Evolutionary conservation across 768 basidiomycete species (phyloP).

Genomic region (Boletus coccyginus): DNA sequence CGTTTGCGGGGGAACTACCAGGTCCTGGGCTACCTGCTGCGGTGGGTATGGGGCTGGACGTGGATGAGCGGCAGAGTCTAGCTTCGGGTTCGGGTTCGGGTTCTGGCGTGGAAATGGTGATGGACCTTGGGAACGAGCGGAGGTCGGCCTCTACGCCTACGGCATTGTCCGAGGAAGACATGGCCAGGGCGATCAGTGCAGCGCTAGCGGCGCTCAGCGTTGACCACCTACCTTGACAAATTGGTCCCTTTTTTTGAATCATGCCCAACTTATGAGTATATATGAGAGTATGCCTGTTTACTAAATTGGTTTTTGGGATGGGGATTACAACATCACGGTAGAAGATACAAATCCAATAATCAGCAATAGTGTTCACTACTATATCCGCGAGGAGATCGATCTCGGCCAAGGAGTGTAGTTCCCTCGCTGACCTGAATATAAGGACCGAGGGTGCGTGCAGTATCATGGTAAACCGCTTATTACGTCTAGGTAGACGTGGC

Average conservation of each 20-base stretch:
- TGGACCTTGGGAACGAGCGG: background rate
- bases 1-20: background rate
- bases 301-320: no score
- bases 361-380: background rate
- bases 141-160: background rate
- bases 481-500: constrained; percentile 3
- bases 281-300: background rate
- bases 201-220: constrained; percentile 19
- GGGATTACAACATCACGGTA: background rate
- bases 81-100: background rate
- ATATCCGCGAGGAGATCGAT: background rate
- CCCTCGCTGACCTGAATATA: no score
- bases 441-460: no score
- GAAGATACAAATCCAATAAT: background rate
- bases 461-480: background rate
- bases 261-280: background rate
- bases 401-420: no score
- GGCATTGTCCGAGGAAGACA: constrained; percentile 18
- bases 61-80: no score
- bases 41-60: background rate
- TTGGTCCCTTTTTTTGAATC: background rate
- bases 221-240: background rate
- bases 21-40: background rate
- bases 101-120: background rate
- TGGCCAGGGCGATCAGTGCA: constrained; percentile 22